phyloP scores from a whole-genome alignment of 179 eudicot species.

The Drosera spatulata region DNA sequence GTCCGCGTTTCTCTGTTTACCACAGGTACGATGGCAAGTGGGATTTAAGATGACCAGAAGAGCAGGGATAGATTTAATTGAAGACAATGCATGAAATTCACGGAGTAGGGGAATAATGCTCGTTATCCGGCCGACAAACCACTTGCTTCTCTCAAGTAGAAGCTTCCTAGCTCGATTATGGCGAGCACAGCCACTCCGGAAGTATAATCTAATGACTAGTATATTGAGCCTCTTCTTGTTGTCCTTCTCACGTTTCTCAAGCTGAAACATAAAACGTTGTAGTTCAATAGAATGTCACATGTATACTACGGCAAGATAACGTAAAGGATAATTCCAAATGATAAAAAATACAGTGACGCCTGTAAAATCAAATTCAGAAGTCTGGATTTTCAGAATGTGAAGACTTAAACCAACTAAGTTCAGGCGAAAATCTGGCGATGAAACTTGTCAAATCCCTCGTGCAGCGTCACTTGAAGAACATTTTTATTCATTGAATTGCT shows the following conservation, averaged over 20 bases:
- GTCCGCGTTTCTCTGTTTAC: constrained; percentile 30
- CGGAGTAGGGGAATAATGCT: constrained; percentile 89
- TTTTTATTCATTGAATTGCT: no score
- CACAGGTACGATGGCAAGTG: constrained; percentile 20
- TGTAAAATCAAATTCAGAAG: no score
- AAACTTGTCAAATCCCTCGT: no score
- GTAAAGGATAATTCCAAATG: no score
- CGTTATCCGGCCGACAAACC: constrained; percentile 81
- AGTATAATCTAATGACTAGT: constrained; percentile 66
- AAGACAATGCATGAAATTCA: constrained; percentile 95
- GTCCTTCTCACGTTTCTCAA: constrained; percentile 86
- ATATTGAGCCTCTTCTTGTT: constrained; percentile 57
- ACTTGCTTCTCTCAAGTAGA: constrained; percentile 85
- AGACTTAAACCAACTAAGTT: no score
- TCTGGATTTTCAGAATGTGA: no score
- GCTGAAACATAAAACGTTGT: constrained; percentile 29
- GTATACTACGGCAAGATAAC: no score
- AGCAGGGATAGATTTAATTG: constrained; percentile 64
- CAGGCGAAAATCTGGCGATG: no score
- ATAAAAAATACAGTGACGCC: no score
- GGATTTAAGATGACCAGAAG: constrained; percentile 75
- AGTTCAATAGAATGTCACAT: constrained; percentile 6
- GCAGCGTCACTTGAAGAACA: no score
- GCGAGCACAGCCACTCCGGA: constrained; percentile 68
- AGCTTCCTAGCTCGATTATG: constrained; percentile 70